Conservation (phyloP, 805 yeast species). For the Candida pini region DNA sequence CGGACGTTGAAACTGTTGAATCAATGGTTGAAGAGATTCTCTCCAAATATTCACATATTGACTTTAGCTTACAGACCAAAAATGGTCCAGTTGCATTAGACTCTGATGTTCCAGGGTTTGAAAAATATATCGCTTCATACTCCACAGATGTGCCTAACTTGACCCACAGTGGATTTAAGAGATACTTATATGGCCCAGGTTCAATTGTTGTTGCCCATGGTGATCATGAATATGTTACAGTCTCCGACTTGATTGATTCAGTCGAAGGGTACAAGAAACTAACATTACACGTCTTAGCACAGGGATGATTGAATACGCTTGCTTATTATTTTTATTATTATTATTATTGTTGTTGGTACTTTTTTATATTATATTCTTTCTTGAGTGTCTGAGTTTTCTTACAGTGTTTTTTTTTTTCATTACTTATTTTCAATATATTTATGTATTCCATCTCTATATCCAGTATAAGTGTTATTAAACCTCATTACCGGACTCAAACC, state of each 20-base stretch:
- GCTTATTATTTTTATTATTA: too few relatives aligned
- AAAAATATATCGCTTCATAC: constrained; percentile 31
- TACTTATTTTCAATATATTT: background rate
- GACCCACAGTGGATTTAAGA: constrained; percentile 28
- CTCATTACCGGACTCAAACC: constrained; percentile 27
- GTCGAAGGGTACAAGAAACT: constrained; percentile 49
- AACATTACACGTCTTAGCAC: too few relatives aligned
- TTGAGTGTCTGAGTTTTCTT: background rate
- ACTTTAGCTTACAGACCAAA: constrained; percentile 7
- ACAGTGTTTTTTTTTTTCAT: background rate
- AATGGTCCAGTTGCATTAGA: constrained; percentile 45
- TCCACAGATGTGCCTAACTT: constrained; percentile 44
- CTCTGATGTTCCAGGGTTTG: constrained; percentile 61
- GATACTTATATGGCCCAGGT: constrained; percentile 66
- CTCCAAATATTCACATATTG: constrained; percentile 18
- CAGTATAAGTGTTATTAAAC: constrained; percentile 15
- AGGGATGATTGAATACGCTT: too few relatives aligned
- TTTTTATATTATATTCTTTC: constrained; percentile 12
- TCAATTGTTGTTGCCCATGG: constrained; percentile 57
- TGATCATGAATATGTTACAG: constrained; percentile 46
- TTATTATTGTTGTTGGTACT: too few relatives aligned
- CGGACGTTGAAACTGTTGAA: constrained; percentile 34
- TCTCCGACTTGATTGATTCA: constrained; percentile 41
- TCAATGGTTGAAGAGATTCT: constrained; percentile 31
- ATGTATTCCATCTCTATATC: constrained; percentile 28